These are phyloP conservation scores for Phytophthora capsici DNA, from an alignment of 352 stramenopile genomes.

Conservation along the genomic window DNA sequence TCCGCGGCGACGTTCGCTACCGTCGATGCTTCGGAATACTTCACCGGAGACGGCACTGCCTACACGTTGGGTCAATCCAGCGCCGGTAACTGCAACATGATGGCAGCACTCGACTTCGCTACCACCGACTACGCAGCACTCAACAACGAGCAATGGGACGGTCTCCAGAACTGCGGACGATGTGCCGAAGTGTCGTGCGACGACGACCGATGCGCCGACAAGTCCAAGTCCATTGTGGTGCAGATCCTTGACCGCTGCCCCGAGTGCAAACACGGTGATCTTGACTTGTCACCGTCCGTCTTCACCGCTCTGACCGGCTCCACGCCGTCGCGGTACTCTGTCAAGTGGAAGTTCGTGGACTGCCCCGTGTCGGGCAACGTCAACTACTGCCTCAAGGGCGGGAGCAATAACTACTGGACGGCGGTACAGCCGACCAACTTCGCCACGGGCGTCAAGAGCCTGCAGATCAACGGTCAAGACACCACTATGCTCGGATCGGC, in stretches of 20 bases:
- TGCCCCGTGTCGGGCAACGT: slow-evolving; percentile 55
- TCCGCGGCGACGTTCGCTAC: slow-evolving; percentile 9
- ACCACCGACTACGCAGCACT: slow-evolving; percentile 71
- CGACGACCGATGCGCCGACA: slow-evolving; percentile 57
- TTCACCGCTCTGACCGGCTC: slow-evolving; percentile 56
- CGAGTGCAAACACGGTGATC: slow-evolving; percentile 71
- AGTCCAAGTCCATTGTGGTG: slow-evolving; percentile 49
- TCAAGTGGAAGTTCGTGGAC: slow-evolving; percentile 65
- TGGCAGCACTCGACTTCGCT: slow-evolving; percentile 36
- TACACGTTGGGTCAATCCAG: slow-evolving; percentile 50
- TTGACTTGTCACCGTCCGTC: slow-evolving; percentile 56
- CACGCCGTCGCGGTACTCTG: slow-evolving; percentile 38
- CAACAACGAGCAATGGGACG: slow-evolving; percentile 72
- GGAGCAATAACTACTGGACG: slow-evolving; percentile 58
- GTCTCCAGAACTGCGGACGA: slow-evolving; percentile 62
- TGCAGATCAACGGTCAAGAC: slow-evolving; percentile 62
- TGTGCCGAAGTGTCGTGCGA: slow-evolving; percentile 70
- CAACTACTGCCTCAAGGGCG: slow-evolving; percentile 62
- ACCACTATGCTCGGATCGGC: slow-evolving; percentile 70
- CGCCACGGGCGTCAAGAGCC: slow-evolving; percentile 39
- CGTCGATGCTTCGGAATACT: slow-evolving; percentile 38
- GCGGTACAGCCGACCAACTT: slow-evolving; percentile 56
- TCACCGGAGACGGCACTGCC: slow-evolving; percentile 50
- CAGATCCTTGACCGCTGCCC: slow-evolving; percentile 78
- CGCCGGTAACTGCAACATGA: slow-evolving; percentile 63